Base-by-base conservation (phyloP, 108 stramenopile genomes). In the Cyclotella choctawhatcheeana region DNA sequence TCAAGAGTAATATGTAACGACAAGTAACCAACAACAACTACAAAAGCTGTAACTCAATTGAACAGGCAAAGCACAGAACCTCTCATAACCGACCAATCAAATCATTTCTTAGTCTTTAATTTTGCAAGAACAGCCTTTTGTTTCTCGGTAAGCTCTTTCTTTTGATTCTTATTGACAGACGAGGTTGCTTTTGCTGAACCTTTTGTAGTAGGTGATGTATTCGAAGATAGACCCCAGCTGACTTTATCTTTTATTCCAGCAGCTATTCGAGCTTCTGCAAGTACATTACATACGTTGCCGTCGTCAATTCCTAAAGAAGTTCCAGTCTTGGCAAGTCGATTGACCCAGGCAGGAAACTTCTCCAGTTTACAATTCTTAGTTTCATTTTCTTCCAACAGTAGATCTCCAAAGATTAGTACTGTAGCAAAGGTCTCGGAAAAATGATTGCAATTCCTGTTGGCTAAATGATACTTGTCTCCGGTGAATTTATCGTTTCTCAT, bases 381-480 rank as follows among this genome's bases (percentile, higher is more conserved):
- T 16, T 27, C 40, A n/a, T 47, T 51, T 37, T 72, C 76, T 31
- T n/a, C n/a, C n/a, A 73, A 1, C 35, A 82, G 31, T 26, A 44
- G 34, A 64, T 82, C 56, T 0, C 59, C 66, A 26, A 74, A 64
- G 27, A 82, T 68, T 33, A 83, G 45, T 1, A 77, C 77, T 45
- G 37, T 75, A 4, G 82, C 73, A 52, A 83, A 78, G 20, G 82
- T 79, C 29, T 78, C 71, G 5, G 73, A 63, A 29, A 83, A 83
- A 64, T 83, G 82, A 74, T 83, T 83, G 61, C 82, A 83, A 64
- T 83, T 83, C 30, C 82, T 64, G 48, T 71, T 68, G 13, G 64
- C 63, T 13, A 80, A n/a, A 50, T 83, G 82, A 58, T 83, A 83
- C 18, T 62, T 75, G 21, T 69, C 68, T 14, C 74, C 64, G n/a